Conservation (phyloP, 2,329 filamentous ascomycete species). For the Fusarium nurragi region DNA sequence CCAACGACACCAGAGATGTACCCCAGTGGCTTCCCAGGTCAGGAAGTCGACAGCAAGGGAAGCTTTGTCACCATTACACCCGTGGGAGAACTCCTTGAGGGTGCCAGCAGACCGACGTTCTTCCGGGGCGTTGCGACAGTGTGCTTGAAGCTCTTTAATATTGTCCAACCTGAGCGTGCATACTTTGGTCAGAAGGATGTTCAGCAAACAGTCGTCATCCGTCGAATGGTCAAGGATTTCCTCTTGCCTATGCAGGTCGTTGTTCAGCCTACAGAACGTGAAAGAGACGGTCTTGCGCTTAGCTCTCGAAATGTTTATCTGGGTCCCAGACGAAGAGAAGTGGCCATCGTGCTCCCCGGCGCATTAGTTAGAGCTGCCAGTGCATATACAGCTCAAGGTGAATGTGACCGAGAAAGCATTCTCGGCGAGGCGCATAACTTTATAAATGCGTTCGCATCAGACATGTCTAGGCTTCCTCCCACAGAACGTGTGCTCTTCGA, state of each 20-base stretch:
- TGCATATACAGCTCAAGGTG: constrained; percentile 65
- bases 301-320: constrained; percentile 96
- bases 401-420: constrained; percentile 69
- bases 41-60: constrained; percentile 77
- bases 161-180: constrained; percentile 70
- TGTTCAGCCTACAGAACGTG: constrained; percentile 78
- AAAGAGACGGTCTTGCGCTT: constrained; percentile 84
- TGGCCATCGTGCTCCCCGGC: constrained; percentile 76
- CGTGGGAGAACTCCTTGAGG: constrained; percentile 82
- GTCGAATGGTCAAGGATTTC: constrained; percentile 87
- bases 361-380: constrained; percentile 77
- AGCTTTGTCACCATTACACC: constrained; percentile 94
- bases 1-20: constrained; percentile 88
- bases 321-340: constrained; percentile 74
- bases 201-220: constrained; percentile 92
- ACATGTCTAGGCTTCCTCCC: constrained; percentile 70
- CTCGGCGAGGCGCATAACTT: constrained; percentile 75
- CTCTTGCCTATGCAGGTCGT: constrained; percentile 79
- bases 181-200: constrained; percentile 99
- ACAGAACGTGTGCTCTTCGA: constrained; percentile 76
- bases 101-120: constrained; percentile 87
- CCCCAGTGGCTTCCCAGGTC: constrained; percentile 78
- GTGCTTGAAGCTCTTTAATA: constrained; percentile 78
- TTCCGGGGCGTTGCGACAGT: constrained; percentile 96
- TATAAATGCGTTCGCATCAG: constrained; percentile 61